These are phyloP conservation scores for Cladobotryum mycophilum DNA, from an alignment of 2,329 filamentous ascomycete species.

Conservation along the genomic window DNA sequence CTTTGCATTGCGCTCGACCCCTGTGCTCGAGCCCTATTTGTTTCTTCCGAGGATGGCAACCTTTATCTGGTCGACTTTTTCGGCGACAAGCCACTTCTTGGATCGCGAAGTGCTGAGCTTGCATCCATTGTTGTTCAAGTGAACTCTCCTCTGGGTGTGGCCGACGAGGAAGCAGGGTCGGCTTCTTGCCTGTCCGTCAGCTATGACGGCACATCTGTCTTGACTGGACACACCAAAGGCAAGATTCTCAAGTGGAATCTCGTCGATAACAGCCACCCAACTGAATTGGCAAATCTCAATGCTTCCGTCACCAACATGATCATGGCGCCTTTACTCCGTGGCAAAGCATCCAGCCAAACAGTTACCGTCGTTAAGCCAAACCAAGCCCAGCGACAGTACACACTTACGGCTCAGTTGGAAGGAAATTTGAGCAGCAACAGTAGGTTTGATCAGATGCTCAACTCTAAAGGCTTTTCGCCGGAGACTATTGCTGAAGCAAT, in stretches of 20 bases:
- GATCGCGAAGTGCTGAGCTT: constrained; percentile 44
- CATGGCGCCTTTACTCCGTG: constrained; percentile 59
- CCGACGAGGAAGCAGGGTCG: constrained; percentile 57
- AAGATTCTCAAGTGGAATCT: constrained; percentile 78
- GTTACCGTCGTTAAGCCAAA: constrained; percentile 74
- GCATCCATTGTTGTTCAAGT: constrained; percentile 53
- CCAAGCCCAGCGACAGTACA: constrained; percentile 58
- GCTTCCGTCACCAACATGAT: constrained; percentile 75
- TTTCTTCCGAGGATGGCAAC: constrained; percentile 72
- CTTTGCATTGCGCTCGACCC: constrained; percentile 72
- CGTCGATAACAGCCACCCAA: constrained; percentile 59
- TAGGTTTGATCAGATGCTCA: constrained; percentile 40
- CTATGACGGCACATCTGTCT: constrained; percentile 73
- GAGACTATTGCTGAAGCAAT: constrained; percentile 46
- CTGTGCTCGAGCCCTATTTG: constrained; percentile 74
- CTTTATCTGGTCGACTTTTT: constrained; percentile 74
- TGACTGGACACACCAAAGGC: constrained; percentile 77
- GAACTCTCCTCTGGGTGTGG: constrained; percentile 46
- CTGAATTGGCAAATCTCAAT: constrained; percentile 65
- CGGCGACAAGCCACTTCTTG: constrained; percentile 49
- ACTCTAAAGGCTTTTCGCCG: constrained; percentile 40
- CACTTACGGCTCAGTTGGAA: constrained; percentile 58
- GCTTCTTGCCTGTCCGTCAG: constrained; percentile 65
- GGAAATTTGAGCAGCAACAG: constrained; percentile 33
- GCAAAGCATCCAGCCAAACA: constrained; percentile 38